Evolutionary conservation across 1,139 yeast genomes (phyloP), one percentile per base, ranked within the genome.

Genomic region (Suhomyces chickasaworum): DNA sequence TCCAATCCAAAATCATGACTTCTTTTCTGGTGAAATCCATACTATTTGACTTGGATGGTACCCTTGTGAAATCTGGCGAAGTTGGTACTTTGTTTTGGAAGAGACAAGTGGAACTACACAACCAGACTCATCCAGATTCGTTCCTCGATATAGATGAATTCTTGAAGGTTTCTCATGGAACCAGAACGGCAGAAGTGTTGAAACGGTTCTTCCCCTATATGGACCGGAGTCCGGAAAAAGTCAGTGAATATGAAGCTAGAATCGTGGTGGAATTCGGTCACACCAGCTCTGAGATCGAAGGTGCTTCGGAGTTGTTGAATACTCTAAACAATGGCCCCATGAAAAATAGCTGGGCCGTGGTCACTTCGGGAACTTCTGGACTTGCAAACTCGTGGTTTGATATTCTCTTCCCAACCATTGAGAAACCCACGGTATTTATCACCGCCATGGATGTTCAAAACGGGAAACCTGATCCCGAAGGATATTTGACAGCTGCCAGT

Each of bases 1-100:
- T 12, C 4, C 29, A 25, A 10, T 3, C 10, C n/a, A 25, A 8
- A 25, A 25, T 10, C 13, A 25, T 25, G 29, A 25, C 29, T 12
- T 25, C 29, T 3, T 8, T 42, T 20, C 25, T 37, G 23, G 22
- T 42, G 2, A 37, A 37, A 13, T 16, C 33, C 16, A 39, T 48
- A 6, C 48, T 60, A 9, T 60, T 59, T 36, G 65, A 59, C 37
- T 51, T 59, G 23, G 64, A 59, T 44, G 63, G 64, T 1, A 59
- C 64, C 3, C 48, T 60, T 4, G 64, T 59, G n/a, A 48, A 53
- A 36, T 60, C 63, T 6, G 59, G 58, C 2, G 48, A 52, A 1
- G 57, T 61, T 2, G 64, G 59, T 4, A 62, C 57, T 35, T 47
- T 54, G 30, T 49, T 55, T n/a, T 60, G 64, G 64, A 37, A 44